Evolutionary conservation across 768 basidiomycete genomes (phyloP), one percentile per base, ranked within the genome.

Genomic region (Mycena epipterygia): DNA sequence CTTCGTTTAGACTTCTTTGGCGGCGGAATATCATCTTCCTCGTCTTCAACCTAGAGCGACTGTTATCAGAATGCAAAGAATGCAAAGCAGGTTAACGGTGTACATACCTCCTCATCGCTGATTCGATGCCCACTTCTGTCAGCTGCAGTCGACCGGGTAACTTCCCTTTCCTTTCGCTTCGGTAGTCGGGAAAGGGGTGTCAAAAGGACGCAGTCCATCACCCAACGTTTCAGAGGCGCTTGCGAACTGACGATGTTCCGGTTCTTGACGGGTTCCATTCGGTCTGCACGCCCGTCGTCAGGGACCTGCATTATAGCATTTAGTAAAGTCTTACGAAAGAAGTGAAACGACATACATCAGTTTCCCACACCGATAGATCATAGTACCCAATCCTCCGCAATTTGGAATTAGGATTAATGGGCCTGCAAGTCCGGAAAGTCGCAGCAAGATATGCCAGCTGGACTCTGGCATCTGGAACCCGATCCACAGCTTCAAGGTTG

Each of bases 311-410:
- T 19, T 29, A 35, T 5, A 29, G 21, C 25, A 23, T 48, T 58
- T 49, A 70, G 56, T 11, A 55, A 12, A 25, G 52, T 44, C 42
- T 8, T 46, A 52, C 39, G 41, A 42, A 42, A 30, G 14, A 56
- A 27, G 29, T 8, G n/a, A 11, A 25, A 48, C 3, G 29, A 51
- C 62, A 21, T 41, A 72, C 67, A 3, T 21, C 53, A 13, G 29
- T 62, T 62, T 73, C 71, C 67, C 67, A 68, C 62, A 59, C 71
- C 19, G 41, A 7, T 8, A 68, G 32, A 49, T 94, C 93, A 73
- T 94, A 94, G 88, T 89, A 93, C 5, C 93, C 93, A 25, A 78
- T 77, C 48, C 76, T 79, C n/a, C 85, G 81, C 35, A 78, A 78
- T 11, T 79, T 73, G 12, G 71, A 46, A 21, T 64, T 55, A 2